Conservation (phyloP, 768 basidiomycete species). For the Trametopsis cervina region DNA sequence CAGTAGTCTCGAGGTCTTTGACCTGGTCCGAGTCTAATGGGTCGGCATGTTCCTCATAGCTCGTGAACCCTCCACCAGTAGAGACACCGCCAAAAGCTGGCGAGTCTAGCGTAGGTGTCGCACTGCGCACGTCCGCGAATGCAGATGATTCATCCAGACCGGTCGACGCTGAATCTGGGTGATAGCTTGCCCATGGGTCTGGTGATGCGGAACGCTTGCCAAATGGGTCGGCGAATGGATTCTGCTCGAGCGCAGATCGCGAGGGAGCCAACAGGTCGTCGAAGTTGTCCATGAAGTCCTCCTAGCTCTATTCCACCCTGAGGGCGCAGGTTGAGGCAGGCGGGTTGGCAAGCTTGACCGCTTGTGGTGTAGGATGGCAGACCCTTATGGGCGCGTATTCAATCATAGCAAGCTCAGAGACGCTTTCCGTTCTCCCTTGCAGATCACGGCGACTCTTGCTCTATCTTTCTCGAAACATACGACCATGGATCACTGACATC, state of each 20-base stretch:
- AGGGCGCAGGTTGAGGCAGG: no score
- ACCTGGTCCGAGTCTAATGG: constrained; percentile 36
- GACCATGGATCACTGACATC: no score
- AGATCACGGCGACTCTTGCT: no score
- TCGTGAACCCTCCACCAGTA: not conserved
- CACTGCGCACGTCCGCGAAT: constrained; percentile 15
- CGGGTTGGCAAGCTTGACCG: no score
- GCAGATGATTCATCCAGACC: constrained; percentile 15
- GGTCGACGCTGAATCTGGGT: constrained; percentile 27
- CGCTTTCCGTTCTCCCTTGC: no score
- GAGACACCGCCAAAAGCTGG: constrained; percentile 13
- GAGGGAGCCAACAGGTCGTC: constrained; percentile 64
- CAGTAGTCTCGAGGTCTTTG: constrained; percentile 12
- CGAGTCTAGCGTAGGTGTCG: constrained; percentile 13
- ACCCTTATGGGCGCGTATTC: no score
- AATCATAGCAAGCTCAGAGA: no score
- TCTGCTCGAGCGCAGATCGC: constrained; percentile 56
- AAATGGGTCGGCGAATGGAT: constrained; percentile 73
- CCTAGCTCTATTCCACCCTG: no score
- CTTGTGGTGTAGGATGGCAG: no score
- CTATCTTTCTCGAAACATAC: no score
- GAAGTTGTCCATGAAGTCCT: constrained; percentile 77
- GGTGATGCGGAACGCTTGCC: constrained; percentile 60
- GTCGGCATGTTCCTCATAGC: constrained; percentile 22
- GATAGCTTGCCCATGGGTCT: constrained; percentile 70